Base-by-base conservation (phyloP, 2,329 filamentous ascomycete genomes). In the Alternaria sp. region DNA sequence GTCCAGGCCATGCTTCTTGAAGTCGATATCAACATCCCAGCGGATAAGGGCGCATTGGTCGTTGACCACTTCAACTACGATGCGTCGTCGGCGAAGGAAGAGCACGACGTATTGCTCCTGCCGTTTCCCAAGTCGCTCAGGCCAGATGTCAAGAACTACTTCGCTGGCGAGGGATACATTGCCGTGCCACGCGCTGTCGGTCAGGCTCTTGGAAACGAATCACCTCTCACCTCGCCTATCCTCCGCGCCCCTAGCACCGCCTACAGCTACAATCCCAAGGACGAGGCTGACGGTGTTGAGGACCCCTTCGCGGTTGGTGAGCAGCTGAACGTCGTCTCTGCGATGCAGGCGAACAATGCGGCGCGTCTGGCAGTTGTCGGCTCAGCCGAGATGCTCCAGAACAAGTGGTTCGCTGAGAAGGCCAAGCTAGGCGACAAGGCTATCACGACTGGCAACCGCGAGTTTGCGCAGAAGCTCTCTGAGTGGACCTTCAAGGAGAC, bases 11-110 rank as follows among this genome's bases (percentile, higher is more conserved):
- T 97, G 60, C 91, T 98, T 55, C 84, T 92, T 74, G 93, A 98
- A 82, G 86, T 97, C 79, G 95, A 97, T 77, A 91, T 99, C 75
- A 85, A 90, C 70, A 88, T 97, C n/a, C 93, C 96, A 43, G 83
- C 88, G 36, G 95, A 97, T 81, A 92, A 94, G 75, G 93, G 91
- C 59, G 90, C 92, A 61, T 85, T 95, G 61, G 91, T 97, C 6
- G 90, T 98, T 65, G 96, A 98, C 82, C 96, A 99, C 85, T 97
- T 98, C 88, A 91, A 93, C 83, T 96, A 96, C 82, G 95, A 98
- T 76, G 85, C 87, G 60, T 72, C 87, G 30, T 93, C 91, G 44
- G 91, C 95, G 5, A 77, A 89, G 53, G 93, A 97, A 68, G 88
- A 89, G 76, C 96, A 99, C 81, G 93, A 98, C 81, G 92, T 97